Base-by-base conservation (phyloP, 2,329 filamentous ascomycete genomes). In the Trichoderma sp. region DNA sequence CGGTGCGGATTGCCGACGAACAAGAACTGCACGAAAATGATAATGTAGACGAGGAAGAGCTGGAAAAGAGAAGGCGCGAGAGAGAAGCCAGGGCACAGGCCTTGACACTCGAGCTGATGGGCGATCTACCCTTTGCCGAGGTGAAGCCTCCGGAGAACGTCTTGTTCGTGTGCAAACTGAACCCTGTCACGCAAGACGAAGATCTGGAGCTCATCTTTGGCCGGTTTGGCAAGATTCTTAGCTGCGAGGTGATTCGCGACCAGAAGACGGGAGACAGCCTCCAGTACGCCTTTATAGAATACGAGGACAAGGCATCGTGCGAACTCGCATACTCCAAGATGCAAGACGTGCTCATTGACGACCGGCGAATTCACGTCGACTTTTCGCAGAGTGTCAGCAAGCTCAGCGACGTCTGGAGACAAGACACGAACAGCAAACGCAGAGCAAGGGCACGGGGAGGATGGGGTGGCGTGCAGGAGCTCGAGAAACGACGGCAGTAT, bases 321-420 rank as follows among this genome's bases (percentile, higher is more conserved):
- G 95, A 99, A 78, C 88, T 91, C 60, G 95, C 95, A 3, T 99
- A 97, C 74, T 95, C 96, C 81, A 99, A 99, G 79, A 99, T 99
- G 95, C 93, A 99, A 76, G 92, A 90, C 2, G 94, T 98, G 1
- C 80, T 99, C 63, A 98, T 99, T 69, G 95, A 99, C 73, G 95
- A 99, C 72, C 91, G 97, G 69, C 89, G 95, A 48, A 99, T 99
- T 68, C 95, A 99, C 74, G 95, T 99, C 64, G 95, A 99, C 78
- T 99, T 99, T 78, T 97, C 93, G 12, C 95, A 99, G 79, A 97
- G 92, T 74, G 95, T 93, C 67, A 86, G 88, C 68, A 94, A 92
- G 74, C 80, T 99, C 7, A 95, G 92, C 52, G 92, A 96, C 68
- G 88, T 89, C 17, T 99, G 95, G 95, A 86, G 95, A 68, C 90